phyloP scores from a whole-genome alignment of 345 rosid species.

The Linum usitatissimum region DNA sequence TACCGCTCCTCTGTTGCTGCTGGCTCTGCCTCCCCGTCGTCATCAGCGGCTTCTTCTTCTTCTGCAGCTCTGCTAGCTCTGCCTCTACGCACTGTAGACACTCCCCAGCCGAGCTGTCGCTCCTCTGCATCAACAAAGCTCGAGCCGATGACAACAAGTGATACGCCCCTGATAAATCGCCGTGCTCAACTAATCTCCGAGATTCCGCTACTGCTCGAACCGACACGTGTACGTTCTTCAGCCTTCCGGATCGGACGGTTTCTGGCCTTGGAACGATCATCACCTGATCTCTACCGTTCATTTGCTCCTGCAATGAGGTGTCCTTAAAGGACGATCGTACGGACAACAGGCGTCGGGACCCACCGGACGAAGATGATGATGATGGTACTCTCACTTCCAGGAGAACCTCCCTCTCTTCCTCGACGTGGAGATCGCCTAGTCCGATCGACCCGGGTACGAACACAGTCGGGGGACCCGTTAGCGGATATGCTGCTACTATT shows the following conservation, averaged over 20 bases:
- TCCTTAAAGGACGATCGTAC: conserved; percentile 55
- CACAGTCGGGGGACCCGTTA: conserved; percentile 35
- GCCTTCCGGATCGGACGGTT: conserved; percentile 49
- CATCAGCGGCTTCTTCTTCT: conserved; percentile 22
- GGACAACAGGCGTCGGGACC: conserved; percentile 51
- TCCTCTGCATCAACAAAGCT: conserved; percentile 43
- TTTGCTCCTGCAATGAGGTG: conserved; percentile 37
- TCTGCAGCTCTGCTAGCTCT: conserved; percentile 51
- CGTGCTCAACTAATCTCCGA: conserved; percentile 43
- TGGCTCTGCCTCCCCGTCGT: neutral
- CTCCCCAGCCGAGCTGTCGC: conserved; percentile 32
- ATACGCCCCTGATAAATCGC: conserved; percentile 47
- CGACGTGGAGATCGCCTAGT: conserved; percentile 58
- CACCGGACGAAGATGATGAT: conserved; percentile 24
- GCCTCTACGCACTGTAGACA: conserved; percentile 46
- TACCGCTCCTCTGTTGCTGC: conserved; percentile 12
- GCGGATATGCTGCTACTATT: conserved; percentile 46
- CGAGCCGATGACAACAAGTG: conserved; percentile 63
- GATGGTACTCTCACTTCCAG: conserved; percentile 53
- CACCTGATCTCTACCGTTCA: conserved; percentile 34
- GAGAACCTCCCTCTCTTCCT: conserved; percentile 62
- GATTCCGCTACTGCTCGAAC: conserved; percentile 73
- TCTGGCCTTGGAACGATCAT: conserved; percentile 37
- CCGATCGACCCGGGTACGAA: conserved; percentile 46
- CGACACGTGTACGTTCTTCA: conserved; percentile 60